Evolutionary conservation across 2,329 filamentous ascomycete genomes (phyloP), one percentile per base, ranked within the genome.

Genomic region (Pseudogymnoascus sp.): DNA sequence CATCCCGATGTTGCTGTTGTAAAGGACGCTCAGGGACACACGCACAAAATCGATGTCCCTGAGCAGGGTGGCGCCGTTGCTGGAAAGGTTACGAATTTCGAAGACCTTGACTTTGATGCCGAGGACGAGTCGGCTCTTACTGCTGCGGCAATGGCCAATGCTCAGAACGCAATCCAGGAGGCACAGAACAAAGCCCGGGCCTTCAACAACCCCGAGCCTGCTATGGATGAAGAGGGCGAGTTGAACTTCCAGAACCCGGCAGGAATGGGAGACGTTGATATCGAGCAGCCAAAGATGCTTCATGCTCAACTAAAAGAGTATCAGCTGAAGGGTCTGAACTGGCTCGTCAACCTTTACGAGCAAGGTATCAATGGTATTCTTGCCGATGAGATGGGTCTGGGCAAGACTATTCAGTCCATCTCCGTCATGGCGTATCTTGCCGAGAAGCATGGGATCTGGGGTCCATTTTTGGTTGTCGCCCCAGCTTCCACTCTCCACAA

Each of bases 201-300:
- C 8, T 99, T 99, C 81, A 96, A 97, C 77, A 87, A 91, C 64
- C 81, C 81, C 8, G 79, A 85, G 48, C 84, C 86, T 71, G 85
- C 84, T 63, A 86, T 89, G 74, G 89, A 94, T 67, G 92, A 97
- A 63, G 92, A 97, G 71, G 93, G 92, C 69, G 94, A 99, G 77
- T 91, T 99, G 89, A 99, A 99, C 78, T 99, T 99, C 81, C 94
- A 99, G 78, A 97, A 99, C 73, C 94, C 94, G 0, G 94, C 92
- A 3, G 94, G 93, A 71, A 82, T 99, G 69, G 93, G 93, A 69
- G 92, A 94, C 69, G 91, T 96, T 68, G 90, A 96, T 71, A 91
- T 99, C 62, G 88, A 92, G 66, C 94, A 99, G 74, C 94, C 94
- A 7, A 95, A 92, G 76, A 86, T 97, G 77, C 84, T 99, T 71